Evolutionary conservation across 2,329 filamentous ascomycete species (phyloP).

Genomic region (Beauveria asiatica): DNA sequence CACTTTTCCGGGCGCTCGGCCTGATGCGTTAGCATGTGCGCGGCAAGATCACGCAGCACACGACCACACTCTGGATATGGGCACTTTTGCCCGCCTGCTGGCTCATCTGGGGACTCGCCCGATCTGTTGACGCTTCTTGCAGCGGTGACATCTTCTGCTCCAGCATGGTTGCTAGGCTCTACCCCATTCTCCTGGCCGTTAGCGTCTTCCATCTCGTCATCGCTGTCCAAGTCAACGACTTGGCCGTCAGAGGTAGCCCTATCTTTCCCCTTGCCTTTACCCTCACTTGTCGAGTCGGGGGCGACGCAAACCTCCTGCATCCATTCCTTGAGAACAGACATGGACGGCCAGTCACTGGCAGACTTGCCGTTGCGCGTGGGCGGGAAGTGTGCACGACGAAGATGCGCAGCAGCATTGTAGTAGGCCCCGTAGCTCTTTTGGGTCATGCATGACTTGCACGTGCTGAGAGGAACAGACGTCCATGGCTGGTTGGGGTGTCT

Average conservation of each 20-base stretch:
- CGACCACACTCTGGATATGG: conserved; percentile 51
- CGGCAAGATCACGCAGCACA: conserved; percentile 58
- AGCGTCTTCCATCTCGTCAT: conserved; percentile 7
- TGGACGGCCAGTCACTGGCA: conserved; percentile 50
- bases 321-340: conserved; percentile 51
- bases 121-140: conserved; percentile 12
- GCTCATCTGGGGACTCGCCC: conserved; percentile 1
- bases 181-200: background rate
- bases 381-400: conserved; percentile 49
- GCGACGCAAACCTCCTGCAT: conserved; percentile 51
- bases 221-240: background rate
- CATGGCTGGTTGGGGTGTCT: conserved; percentile 27
- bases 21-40: conserved; percentile 95
- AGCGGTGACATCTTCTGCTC: conserved; percentile 3
- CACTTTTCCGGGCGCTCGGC: conserved; percentile 69
- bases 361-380: conserved; percentile 44
- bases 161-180: background rate
- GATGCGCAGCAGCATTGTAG: conserved; percentile 51
- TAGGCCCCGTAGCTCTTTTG: conserved; percentile 51
- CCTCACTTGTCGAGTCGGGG: conserved; percentile 41
- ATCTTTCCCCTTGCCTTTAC: conserved; percentile 40
- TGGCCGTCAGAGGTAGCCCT: conserved; percentile 16
- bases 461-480: conserved; percentile 39
- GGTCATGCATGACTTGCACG: conserved; percentile 48
- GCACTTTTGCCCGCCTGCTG: conserved; percentile 25